Base-by-base conservation (phyloP, 2,329 filamentous ascomycete species). In the Pyricularia sp. region DNA sequence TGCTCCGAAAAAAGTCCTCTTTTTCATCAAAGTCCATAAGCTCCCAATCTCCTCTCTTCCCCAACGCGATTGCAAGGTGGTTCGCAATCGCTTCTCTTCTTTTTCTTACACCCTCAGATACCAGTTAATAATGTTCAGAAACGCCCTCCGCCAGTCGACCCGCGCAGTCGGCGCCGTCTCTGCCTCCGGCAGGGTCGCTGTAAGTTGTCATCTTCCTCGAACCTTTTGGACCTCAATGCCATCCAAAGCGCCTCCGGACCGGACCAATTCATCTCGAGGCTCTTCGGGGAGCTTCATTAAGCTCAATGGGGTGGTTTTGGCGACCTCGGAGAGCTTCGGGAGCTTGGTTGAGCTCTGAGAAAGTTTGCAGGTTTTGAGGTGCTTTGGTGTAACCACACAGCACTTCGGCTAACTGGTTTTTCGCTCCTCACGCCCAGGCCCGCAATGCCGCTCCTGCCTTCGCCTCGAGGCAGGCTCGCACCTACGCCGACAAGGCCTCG, bases 121-220 rank as follows among this genome's bases (percentile, higher is more conserved):
- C 81, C 83, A 85, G 82, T 77, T 76, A 76, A 86, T 81, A 85
- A 97, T 98, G 94, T 97, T 97, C 89, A 93, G 94, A 86, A 97
- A 92, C 90, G 94, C 94, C 87, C 88, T 98, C 85, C 90, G 94
- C 87, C 93, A 97, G 88, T 96, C 93, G 83, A 91, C 91, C 86
- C 93, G 94, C 87, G 91, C 92, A 84, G 92, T 94, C 85, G 92
- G 92, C 86, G 93, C 92, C 85, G 89, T 96, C 86, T 92, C 93
- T 90, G 92, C 92, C 80, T 88, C 91, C 79, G 89, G 92, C 88
- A 92, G 93, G 88, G 89, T 96, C 85, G 91, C 90, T 85, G 95
- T 98, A 94, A 91, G 94, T 96, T 63, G 23, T 79, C 79, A 79
- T 77, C 78, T 78, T 77, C 76, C 78, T 76, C 72, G 73, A 71